A percentile compares a stretch with the other conserved stretches of the same genome.
These are phyloP conservation scores for Pleurotus tuber-regium DNA, from an alignment of 768 basidiomycete species.

Conservation along the genomic window DNA sequence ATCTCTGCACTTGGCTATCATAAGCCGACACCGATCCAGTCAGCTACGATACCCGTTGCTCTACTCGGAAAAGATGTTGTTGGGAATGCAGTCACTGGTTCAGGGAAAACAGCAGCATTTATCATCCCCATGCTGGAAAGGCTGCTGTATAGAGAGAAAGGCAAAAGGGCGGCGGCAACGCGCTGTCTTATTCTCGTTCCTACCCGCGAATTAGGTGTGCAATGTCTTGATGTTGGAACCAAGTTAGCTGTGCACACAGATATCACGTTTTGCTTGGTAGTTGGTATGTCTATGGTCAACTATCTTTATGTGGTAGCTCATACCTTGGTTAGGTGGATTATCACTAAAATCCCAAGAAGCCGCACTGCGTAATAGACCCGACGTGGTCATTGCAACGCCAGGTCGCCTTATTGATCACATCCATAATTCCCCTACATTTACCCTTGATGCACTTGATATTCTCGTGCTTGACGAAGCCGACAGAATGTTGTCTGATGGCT, in stretches of 20 bases:
- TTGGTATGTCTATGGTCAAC: constrained; percentile 52
- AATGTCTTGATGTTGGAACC: constrained; percentile 90
- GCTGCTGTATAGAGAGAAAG: constrained; percentile 86
- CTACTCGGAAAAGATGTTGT: constrained; percentile 95
- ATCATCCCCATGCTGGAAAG: constrained; percentile 93
- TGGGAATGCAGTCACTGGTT: constrained; percentile 94
- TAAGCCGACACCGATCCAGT: constrained; percentile 94
- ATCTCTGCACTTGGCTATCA: constrained; percentile 78
- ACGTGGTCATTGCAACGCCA: constrained; percentile 94
- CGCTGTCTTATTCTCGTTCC: constrained; percentile 92
- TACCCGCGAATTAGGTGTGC: constrained; percentile 93
- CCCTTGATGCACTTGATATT: constrained; percentile 88
- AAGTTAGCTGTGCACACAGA: constrained; percentile 87
- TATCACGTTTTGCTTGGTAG: constrained; percentile 86
- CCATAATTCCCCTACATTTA: constrained; percentile 91
- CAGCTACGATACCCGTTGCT: constrained; percentile 90
- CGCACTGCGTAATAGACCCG: constrained; percentile 81
- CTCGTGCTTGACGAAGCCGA: constrained; percentile 97
- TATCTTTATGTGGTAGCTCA: not conserved
- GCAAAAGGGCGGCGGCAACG: constrained; percentile 81
- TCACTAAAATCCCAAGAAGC: constrained; percentile 92
- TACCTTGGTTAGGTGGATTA: constrained; percentile 65
- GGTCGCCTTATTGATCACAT: constrained; percentile 98
- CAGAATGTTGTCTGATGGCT: constrained; percentile 94
- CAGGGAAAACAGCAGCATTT: constrained; percentile 98